Conservation (phyloP, 495 filamentous ascomycete genomes). For the Saxophila tyrrhenica region DNA sequence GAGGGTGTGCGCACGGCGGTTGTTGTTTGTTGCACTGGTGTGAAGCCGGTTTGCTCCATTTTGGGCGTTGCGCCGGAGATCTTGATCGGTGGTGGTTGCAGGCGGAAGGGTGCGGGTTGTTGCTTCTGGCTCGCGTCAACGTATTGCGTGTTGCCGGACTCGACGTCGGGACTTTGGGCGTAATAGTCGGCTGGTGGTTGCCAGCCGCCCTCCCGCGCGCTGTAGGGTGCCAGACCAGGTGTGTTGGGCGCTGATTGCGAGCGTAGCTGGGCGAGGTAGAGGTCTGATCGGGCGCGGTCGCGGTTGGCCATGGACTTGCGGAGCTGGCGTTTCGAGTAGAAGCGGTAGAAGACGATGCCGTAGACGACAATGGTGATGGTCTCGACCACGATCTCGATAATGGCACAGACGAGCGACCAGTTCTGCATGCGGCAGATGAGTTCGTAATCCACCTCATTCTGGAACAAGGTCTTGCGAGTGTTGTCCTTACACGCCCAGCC, state of each 20-base stretch:
- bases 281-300: constrained; percentile 82
- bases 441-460: constrained; percentile 69
- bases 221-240: constrained; percentile 50
- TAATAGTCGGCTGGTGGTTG: constrained; percentile 27
- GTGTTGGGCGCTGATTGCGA: constrained; percentile 91
- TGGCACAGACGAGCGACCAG: constrained; percentile 90
- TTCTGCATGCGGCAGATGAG: constrained; percentile 96
- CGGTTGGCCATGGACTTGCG: constrained; percentile 93
- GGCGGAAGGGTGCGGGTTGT: constrained; percentile 59
- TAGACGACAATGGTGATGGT: constrained; percentile 85
- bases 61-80: constrained; percentile 68
- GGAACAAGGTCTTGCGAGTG: constrained; percentile 59
- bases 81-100: constrained; percentile 71
- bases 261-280: constrained; percentile 91
- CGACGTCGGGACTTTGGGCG: constrained; percentile 21
- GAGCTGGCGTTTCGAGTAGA: constrained; percentile 88
- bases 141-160: constrained; percentile 47
- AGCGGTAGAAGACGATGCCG: constrained; percentile 86
- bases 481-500: constrained; percentile 93
- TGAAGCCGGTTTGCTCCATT: constrained; percentile 46
- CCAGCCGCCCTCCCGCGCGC: constrained; percentile 31
- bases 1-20: constrained; percentile 1
- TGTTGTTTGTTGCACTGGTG: constrained; percentile 28
- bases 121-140: constrained; percentile 43
- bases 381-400: constrained; percentile 94